Percentiles rank a stretch among this genome's conserved stretches.
phyloP scores from a whole-genome alignment of 805 yeast genomes.

The Myxozyma vanderwaltii region DNA sequence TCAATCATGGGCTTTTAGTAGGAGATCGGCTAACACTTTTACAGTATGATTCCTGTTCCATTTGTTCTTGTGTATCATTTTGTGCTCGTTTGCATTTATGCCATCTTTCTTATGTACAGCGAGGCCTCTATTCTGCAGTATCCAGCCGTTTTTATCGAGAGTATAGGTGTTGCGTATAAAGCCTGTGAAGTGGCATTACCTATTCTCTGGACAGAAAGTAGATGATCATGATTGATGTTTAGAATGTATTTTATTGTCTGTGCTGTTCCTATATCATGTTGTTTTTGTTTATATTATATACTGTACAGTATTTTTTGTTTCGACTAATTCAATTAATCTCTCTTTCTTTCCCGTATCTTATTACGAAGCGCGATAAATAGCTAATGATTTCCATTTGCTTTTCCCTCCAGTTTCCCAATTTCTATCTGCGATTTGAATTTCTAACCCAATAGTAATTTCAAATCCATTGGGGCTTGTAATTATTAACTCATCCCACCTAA shows the following conservation, averaged over 20 bases:
- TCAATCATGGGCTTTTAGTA: background rate
- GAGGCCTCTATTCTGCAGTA: slow-evolving; percentile 24
- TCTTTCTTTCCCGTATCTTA: background rate
- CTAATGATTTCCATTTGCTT: slow-evolving; percentile 18
- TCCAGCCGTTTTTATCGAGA: slow-evolving; percentile 31
- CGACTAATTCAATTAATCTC: background rate
- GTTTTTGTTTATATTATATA: background rate
- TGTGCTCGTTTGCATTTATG: slow-evolving; percentile 85
- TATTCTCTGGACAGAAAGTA: background rate
- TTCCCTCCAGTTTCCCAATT: slow-evolving; percentile 23
- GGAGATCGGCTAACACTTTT: background rate
- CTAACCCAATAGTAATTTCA: slow-evolving; percentile 3
- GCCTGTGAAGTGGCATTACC: slow-evolving; percentile 35
- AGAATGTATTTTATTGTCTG: background rate
- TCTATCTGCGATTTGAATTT: slow-evolving; percentile 12
- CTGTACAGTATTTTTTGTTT: background rate
- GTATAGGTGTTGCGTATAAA: slow-evolving; percentile 27
- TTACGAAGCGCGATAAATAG: background rate
- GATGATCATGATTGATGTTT: background rate
- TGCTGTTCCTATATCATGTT: background rate
- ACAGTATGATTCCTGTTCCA: slow-evolving; percentile 65
- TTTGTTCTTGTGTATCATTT: slow-evolving; percentile 77
- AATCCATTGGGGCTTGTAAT: background rate
- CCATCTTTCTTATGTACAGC: slow-evolving; percentile 48
- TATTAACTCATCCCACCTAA: slow-evolving; percentile 17